Evolutionary conservation across 176 grass and related monocot genomes (phyloP).

Genomic region (Oryza glumipatula): DNA sequence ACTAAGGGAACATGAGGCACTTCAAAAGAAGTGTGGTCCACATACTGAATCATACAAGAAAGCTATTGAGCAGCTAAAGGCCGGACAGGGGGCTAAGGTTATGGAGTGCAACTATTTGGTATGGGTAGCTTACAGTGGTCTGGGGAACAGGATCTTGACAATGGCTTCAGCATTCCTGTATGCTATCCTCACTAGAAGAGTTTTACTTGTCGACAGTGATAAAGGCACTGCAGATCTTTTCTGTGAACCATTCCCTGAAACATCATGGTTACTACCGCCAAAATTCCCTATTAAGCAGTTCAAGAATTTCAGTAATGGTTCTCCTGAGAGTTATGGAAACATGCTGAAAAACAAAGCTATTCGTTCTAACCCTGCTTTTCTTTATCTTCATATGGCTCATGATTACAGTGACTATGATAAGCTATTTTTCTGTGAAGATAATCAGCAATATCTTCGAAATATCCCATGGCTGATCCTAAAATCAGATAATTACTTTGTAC

Average conservation of each 20-base stretch:
- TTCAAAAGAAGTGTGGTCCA: conserved; percentile 71
- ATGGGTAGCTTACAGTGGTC: conserved; percentile 68
- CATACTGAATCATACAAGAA: conserved; percentile 56
- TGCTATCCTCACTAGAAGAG: conserved; percentile 67
- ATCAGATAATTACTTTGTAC: conserved; percentile 72
- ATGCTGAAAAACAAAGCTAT: conserved; percentile 50
- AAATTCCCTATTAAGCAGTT: conserved; percentile 56
- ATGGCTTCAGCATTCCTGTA: conserved; percentile 67
- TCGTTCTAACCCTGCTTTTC: conserved; percentile 27
- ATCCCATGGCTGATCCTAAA: conserved; percentile 59
- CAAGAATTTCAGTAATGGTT: conserved; percentile 43
- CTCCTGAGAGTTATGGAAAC: conserved; percentile 58
- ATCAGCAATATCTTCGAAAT: conserved; percentile 52
- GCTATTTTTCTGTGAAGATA: conserved; percentile 69
- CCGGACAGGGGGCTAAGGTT: conserved; percentile 34
- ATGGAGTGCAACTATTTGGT: conserved; percentile 64
- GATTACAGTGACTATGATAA: conserved; percentile 61
- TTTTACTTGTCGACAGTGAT: conserved; percentile 55
- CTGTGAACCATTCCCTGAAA: conserved; percentile 77
- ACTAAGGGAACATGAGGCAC: conserved; percentile 64
- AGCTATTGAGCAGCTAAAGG: conserved; percentile 56
- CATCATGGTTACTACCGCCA: conserved; percentile 61
- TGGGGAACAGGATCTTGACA: conserved; percentile 67
- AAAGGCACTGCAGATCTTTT: conserved; percentile 55
- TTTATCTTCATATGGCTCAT: conserved; percentile 67